Evolutionary conservation across 2,329 filamentous ascomycete genomes (phyloP), one percentile per base, ranked within the genome.

Genomic region (Escovopsis weberi): DNA sequence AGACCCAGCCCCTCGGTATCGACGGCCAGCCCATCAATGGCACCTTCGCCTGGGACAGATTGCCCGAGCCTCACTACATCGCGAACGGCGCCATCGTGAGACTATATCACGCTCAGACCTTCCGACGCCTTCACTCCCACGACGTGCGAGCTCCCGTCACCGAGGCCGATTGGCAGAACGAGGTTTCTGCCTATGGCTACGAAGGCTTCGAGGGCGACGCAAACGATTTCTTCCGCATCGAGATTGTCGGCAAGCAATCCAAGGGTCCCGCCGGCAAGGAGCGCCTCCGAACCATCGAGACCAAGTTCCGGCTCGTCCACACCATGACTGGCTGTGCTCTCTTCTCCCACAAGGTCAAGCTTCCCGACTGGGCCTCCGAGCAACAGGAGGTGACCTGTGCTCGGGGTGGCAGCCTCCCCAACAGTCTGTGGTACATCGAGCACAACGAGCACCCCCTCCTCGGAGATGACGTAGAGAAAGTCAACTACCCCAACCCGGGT

Each of bases 341-440:
- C 23, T 98, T 98, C 70, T 96, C 89, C 1, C 91, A 98, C 73
- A 96, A 95, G 68, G 88, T 96, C 59, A 98, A 98, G 69, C 80
- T 98, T 45, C 91, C 91, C 3, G 87, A 94, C 3, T 98, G 91
- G 91, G 91, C 85, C 38, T 98, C 82, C 41, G 91, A 96, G 62
- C 91, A 98, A 62, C 91, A 98, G 62, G 91, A 98, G 64, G 91
- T 98, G n/a, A 96, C 89, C 18, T 98, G 91, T 58, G 91, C 91
- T 7, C 82, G 80, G 53, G 82, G 85, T 39, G 91, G 87, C 53
- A 94, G 87, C 48, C 68, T 95, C 33, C 91, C 91, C 43, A 98
- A 98, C 74, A 94, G 87, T 55, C 66, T 98, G 51, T 98, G 91
- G 91, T 96, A 95, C 56, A 70, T 98, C 48, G 91, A 98, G 64